Evolutionary conservation across 1,139 yeast genomes (phyloP).

Genomic region (Candida sp.): DNA sequence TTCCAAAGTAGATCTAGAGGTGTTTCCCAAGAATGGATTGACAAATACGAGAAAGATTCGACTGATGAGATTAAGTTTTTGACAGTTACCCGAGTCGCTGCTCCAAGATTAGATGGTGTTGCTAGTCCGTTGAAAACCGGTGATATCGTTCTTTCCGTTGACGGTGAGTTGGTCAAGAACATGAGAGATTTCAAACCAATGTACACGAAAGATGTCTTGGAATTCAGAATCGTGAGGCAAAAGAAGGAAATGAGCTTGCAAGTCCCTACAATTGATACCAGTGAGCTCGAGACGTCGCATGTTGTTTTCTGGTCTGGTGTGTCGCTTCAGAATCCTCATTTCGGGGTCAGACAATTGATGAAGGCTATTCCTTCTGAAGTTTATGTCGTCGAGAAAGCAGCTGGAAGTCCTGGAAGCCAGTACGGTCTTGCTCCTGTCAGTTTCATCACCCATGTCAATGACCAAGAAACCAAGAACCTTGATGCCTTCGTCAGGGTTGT

Average conservation of each 20-base stretch:
- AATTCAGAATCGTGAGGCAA: slow-evolving; percentile 68
- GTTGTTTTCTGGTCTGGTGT: slow-evolving; percentile 87
- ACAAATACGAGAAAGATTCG: slow-evolving; percentile 59
- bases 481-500: slow-evolving; percentile 68
- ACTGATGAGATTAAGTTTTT: slow-evolving; percentile 75
- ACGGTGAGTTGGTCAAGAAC: slow-evolving; percentile 65
- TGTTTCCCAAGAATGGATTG: slow-evolving; percentile 84
- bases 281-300: slow-evolving; percentile 63
- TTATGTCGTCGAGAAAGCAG: slow-evolving; percentile 71
- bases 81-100: slow-evolving; percentile 72
- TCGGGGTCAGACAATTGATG: slow-evolving; percentile 66
- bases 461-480: slow-evolving; percentile 69
- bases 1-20: slow-evolving; percentile 85
- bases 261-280: slow-evolving; percentile 67
- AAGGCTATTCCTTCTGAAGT: slow-evolving; percentile 81
- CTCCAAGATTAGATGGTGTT: slow-evolving; percentile 35
- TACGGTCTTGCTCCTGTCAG: slow-evolving; percentile 82
- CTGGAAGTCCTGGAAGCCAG: slow-evolving; percentile 87
- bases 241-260: slow-evolving; percentile 51
- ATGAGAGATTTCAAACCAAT: slow-evolving; percentile 70
- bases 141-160: slow-evolving; percentile 75
- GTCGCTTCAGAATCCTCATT: slow-evolving; percentile 58
- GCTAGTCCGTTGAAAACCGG: slow-evolving; percentile 52
- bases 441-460: slow-evolving; percentile 90
- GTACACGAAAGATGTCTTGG: slow-evolving; percentile 46